Evolutionary conservation across 495 filamentous ascomycete species (phyloP).

Genomic region (Penicillium coprophilum): DNA sequence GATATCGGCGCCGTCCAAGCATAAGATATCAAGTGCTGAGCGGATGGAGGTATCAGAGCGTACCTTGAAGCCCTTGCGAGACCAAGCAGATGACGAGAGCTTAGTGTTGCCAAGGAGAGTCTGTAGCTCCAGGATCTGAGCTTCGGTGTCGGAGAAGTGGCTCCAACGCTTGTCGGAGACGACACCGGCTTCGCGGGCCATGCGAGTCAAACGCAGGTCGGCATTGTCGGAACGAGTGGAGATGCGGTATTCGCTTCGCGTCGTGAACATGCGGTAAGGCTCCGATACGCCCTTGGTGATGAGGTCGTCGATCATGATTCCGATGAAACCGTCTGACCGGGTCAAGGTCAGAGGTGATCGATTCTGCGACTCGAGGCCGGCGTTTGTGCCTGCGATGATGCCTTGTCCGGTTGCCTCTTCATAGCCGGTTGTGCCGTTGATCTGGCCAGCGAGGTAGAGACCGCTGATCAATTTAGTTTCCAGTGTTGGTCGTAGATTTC

Average conservation of each 20-base stretch:
- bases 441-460: constrained; percentile 91
- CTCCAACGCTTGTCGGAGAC: constrained; percentile 78
- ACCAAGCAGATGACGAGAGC: constrained; percentile 63
- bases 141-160: constrained; percentile 59
- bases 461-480: constrained; percentile 92
- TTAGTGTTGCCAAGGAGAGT: constrained; percentile 54
- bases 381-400: constrained; percentile 89
- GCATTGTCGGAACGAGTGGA: constrained; percentile 90
- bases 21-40: constrained; percentile 74
- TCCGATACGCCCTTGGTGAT: constrained; percentile 96
- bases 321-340: constrained; percentile 92
- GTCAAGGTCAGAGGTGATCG: constrained; percentile 64
- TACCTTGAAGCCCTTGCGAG: constrained; percentile 63
- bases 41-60: constrained; percentile 59
- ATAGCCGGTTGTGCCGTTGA: constrained; percentile 97
- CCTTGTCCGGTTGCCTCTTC: constrained; percentile 96
- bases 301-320: constrained; percentile 98
- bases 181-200: constrained; percentile 73
- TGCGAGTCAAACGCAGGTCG: constrained; percentile 78
- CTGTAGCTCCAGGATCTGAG: constrained; percentile 64
- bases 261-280: constrained; percentile 98
- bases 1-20: constrained; percentile 56
- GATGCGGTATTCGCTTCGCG: constrained; percentile 93
- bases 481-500: constrained; percentile 77
- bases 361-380: constrained; percentile 71